Evolutionary conservation across 768 basidiomycete species (phyloP), one percentile per base, ranked within the genome.

Genomic region (Boletus subcaerulescens): DNA sequence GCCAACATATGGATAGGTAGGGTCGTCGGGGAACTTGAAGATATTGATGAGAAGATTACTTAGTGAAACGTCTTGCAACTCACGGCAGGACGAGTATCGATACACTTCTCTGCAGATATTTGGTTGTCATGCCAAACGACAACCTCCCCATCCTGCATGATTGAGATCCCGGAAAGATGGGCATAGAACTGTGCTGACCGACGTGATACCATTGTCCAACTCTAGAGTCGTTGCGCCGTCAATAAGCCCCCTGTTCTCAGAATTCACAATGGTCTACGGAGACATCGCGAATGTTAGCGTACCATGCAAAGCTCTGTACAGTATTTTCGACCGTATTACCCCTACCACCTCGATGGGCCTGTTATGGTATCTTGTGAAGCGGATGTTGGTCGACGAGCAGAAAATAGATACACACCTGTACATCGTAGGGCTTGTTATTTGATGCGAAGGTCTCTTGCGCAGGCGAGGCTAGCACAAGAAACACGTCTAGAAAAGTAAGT

Each of bases 101-200:
- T 60, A 67, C 90, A 91, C 67, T 91, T 93, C 33, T 74, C 75
- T 4, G 80, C 59, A 3, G 71, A 66, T 56, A 93, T 86, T 41
- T 73, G 72, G 68, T 85, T 83, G 69, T 93, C 90, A 61, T 93
- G 90, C 86, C 87, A 91, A 14, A 92, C 87, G 40, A 93, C 76
- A 15, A 87, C 84, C 45, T 79, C 78, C 13, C 86, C 88, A 65
- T 93, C 91, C 87, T 89, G 38, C 53, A 18, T 18, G 18, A 35
- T 20, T 60, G 59, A 63, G 56, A 29, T 50, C 33, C 46, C 39
- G 7, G 32, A 33, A 39, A 43, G 13, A 20, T 17, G 38, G 8
- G n/a, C 2, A 8, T 13, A 20, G 24, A 41, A 47, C 45, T 26
- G 14, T 26, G 61, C 68, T 60, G 50, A 83, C 87, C 75, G 80